These are phyloP conservation scores for Physaria fendleri DNA, from an alignment of 345 rosid genomes.

Conservation along the genomic window DNA sequence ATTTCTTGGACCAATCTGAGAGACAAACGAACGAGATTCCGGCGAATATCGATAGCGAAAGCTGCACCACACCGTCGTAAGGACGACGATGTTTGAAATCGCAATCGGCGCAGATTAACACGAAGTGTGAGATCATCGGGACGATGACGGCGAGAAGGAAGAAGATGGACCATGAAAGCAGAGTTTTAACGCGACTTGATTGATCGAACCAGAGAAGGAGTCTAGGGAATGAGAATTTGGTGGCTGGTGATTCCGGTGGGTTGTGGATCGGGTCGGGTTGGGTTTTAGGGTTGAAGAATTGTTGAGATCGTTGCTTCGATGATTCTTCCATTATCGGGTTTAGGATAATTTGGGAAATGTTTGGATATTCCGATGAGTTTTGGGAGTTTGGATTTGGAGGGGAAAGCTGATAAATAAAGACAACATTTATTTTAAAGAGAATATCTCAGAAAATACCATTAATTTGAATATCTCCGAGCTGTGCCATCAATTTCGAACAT, in stretches of 20 bases:
- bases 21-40: slow-evolving; percentile 56
- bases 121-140: slow-evolving; percentile 73
- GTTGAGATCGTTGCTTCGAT: slow-evolving; percentile 6
- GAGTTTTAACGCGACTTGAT: slow-evolving; percentile 40
- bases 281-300: background rate
- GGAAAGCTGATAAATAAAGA: background rate
- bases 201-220: slow-evolving; percentile 48
- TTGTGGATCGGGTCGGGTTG: slow-evolving; percentile 10
- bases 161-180: slow-evolving; percentile 67
- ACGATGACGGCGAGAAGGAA: slow-evolving; percentile 48
- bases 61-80: slow-evolving; percentile 57
- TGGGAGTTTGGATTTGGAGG: background rate
- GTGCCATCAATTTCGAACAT: no score
- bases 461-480: no score
- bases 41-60: slow-evolving; percentile 68
- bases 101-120: slow-evolving; percentile 49
- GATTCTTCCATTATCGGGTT: slow-evolving; percentile 18
- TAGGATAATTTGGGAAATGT: background rate
- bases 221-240: slow-evolving; percentile 1
- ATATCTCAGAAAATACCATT: no score
- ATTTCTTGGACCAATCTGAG: slow-evolving; percentile 56
- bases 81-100: slow-evolving; percentile 58
- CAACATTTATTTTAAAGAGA: no score
- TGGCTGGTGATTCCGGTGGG: slow-evolving; percentile 7
- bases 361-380: background rate